phyloP scores from a whole-genome alignment of 495 filamentous ascomycete genomes.

The Hypoxylon trugodes region DNA sequence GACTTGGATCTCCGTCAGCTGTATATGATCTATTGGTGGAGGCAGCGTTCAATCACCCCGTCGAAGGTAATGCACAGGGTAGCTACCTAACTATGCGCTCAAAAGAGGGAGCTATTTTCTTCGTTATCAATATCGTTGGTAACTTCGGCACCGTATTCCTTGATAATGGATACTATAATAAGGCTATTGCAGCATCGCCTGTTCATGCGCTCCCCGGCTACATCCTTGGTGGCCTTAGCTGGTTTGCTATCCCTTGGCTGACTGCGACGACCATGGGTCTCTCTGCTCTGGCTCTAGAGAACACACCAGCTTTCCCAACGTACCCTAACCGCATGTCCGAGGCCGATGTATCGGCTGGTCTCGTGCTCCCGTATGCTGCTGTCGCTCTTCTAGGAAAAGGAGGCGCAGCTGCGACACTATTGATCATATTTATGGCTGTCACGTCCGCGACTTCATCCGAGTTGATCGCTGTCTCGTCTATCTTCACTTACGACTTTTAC shows the following conservation, averaged over 20 bases:
- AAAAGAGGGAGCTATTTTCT: constrained; percentile 90
- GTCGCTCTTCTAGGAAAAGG: constrained; percentile 90
- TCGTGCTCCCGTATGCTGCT: constrained; percentile 88
- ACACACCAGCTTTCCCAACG: constrained; percentile 74
- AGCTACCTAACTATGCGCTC: constrained; percentile 92
- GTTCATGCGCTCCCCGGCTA: constrained; percentile 93
- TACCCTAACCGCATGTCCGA: constrained; percentile 76
- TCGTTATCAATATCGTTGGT: constrained; percentile 92
- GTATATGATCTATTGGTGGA: constrained; percentile 83
- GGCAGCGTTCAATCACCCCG: constrained; percentile 76
- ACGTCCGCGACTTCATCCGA: constrained; percentile 90
- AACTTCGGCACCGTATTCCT: constrained; percentile 85
- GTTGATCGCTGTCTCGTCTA: constrained; percentile 90
- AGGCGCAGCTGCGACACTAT: constrained; percentile 80
- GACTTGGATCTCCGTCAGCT: constrained; percentile 80
- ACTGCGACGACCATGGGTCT: constrained; percentile 93
- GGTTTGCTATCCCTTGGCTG: constrained; percentile 97
- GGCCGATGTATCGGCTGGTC: constrained; percentile 81
- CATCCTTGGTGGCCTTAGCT: constrained; percentile 86
- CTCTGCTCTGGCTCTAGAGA: constrained; percentile 84
- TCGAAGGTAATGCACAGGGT: constrained; percentile 84
- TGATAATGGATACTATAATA: constrained; percentile 90
- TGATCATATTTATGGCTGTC: constrained; percentile 97
- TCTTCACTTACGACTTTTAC: constrained; percentile 94
- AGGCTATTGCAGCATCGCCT: constrained; percentile 90